These are phyloP conservation scores for Talaromyces adpressus DNA, from an alignment of 495 filamentous ascomycete species.

Conservation along the genomic window DNA sequence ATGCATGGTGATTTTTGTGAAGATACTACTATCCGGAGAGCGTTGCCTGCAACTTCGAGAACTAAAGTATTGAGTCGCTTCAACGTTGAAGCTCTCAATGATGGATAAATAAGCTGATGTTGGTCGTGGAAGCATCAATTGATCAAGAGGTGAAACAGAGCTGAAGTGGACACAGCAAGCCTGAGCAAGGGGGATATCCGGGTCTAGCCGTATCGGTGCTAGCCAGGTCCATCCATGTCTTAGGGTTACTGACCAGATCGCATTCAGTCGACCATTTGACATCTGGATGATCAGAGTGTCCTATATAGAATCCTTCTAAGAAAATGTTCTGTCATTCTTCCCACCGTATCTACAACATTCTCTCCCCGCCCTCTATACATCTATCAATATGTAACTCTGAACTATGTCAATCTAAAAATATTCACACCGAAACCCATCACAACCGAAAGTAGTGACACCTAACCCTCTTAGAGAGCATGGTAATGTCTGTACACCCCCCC, in stretches of 20 bases:
- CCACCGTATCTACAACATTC: neutral
- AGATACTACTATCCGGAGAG: neutral
- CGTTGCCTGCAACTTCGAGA: neutral
- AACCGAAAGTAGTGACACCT: neutral
- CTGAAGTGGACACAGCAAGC: neutral
- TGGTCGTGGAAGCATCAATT: neutral
- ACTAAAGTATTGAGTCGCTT: too few species aligned
- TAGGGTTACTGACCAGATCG: neutral
- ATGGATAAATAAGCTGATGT: neutral
- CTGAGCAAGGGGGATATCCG: neutral
- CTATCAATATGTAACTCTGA: neutral
- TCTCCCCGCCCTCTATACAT: too few species aligned
- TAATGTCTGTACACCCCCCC: neutral
- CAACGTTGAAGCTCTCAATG: neutral
- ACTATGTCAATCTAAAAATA: neutral
- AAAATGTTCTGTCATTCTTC: neutral
- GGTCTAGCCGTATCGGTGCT: neutral
- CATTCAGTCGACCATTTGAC: neutral
- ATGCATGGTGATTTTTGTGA: neutral
- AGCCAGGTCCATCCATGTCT: neutral
- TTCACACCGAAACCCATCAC: neutral
- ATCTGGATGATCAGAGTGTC: neutral
- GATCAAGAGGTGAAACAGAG: neutral
- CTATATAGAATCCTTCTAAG: neutral
- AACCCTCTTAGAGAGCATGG: neutral